phyloP scores from a whole-genome alignment of 2,329 filamentous ascomycete species.

The Fusarium domesticum region DNA sequence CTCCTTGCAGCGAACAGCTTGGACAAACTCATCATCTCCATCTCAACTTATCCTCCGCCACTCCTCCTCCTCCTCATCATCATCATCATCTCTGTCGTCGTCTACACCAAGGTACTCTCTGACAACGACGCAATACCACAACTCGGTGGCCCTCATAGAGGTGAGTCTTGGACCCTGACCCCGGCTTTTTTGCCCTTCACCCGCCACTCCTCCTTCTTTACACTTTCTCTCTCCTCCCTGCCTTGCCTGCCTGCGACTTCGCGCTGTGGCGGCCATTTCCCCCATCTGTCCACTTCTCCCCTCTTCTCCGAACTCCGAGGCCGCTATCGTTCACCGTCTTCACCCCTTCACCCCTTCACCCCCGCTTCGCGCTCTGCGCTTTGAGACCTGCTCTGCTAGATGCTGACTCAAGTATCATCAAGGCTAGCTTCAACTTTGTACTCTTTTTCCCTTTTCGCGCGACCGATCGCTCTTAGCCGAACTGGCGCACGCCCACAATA shows the following conservation, averaged over 20 bases:
- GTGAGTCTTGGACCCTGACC: slow-evolving; percentile 6
- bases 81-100: not conserved
- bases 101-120: not conserved
- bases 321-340: slow-evolving; percentile 11
- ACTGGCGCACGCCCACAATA: slow-evolving; percentile 25
- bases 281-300: slow-evolving; percentile 20
- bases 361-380: slow-evolving; percentile 15
- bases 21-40: too few relatives aligned
- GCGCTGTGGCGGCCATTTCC: slow-evolving; percentile 15
- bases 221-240: slow-evolving; percentile 1
- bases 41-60: slow-evolving; percentile 1
- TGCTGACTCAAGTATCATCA: slow-evolving; percentile 20
- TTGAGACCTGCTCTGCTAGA: slow-evolving; percentile 6
- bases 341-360: not conserved
- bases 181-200: too few relatives aligned
- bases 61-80: not conserved
- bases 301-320: slow-evolving; percentile 5
- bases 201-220: slow-evolving; percentile 12
- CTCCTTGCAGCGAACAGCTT: too few relatives aligned
- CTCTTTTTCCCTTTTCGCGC: slow-evolving; percentile 12
- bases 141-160: not conserved
- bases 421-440: slow-evolving; percentile 13
- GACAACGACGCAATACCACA: not conserved
- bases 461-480: slow-evolving; percentile 17
- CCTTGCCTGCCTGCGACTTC: slow-evolving; percentile 18